Base-by-base conservation (phyloP, 345 rosid genomes). In the Firmiana major region DNA sequence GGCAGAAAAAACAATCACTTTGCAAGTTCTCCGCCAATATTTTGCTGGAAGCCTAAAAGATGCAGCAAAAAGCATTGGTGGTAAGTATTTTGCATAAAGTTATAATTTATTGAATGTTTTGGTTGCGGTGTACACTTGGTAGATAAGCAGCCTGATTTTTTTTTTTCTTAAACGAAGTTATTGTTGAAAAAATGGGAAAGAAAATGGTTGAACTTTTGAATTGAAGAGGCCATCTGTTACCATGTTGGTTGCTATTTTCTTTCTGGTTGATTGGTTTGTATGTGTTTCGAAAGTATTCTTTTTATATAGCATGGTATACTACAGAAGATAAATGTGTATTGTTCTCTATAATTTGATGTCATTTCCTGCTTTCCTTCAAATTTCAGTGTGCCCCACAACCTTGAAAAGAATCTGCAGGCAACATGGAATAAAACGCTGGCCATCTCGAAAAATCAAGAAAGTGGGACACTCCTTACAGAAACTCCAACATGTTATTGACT, bases 311-410 rank as follows among this genome's bases (percentile, higher is more conserved):
- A 21, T 60, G 62, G 40, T n/a, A 72, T 45, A 15, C 28, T 73
- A 40, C 17, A 22, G 38, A 42, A 73, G 73, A 40, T 34, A 60
- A 6, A 16, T 63, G 43, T 22, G 36, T 9, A 45, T 28, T 60
- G 64, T 71, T 42, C 68, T 0, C 48, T 42, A 26, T 53, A 55
- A 48, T 76, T 68, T 83, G 60, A 77, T 66, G 7, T 75, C 42
- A 8, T 67, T 57, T 53, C 36, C 42, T 34, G 45, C 48, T 79
- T 75, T 65, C 53, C 71, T 78, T 77, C 28, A 19, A 58, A 63
- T 90, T 83, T 36, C 94, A 94, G 98, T 94, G 83, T 94, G 98
- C 81, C 98, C 98, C 28, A 94, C 98, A 12, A 94, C 98, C 21
- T 87, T 94, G 92, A 94, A 94, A 83, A 87, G 98, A 73, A 93